Conservation (phyloP, 768 basidiomycete genomes). For the Tylopilus sp. region DNA sequence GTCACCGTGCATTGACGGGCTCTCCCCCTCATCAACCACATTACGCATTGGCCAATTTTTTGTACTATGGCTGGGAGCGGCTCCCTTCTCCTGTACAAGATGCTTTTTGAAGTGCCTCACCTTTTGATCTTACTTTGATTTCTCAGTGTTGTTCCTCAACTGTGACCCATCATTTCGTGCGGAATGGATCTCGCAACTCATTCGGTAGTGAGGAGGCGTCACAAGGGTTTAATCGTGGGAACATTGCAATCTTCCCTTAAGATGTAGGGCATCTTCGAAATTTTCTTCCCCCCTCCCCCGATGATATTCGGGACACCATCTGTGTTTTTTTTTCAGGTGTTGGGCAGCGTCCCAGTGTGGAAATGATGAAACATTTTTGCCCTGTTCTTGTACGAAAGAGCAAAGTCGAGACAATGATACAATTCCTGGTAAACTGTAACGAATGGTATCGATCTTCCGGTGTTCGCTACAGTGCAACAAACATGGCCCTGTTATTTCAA, state of each 20-base stretch:
- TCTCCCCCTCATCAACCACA: too few relatives aligned
- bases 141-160: neutral
- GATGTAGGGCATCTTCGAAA: neutral
- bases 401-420: neutral
- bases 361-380: neutral
- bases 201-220: neutral
- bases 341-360: rapidly evolving
- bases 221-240: neutral
- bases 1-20: too few relatives aligned
- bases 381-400: neutral
- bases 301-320: neutral
- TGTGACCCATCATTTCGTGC: neutral
- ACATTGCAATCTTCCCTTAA: neutral
- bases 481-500: neutral
- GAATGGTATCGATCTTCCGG: neutral
- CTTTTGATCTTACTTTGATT: neutral
- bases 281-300: rapidly evolving
- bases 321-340: neutral
- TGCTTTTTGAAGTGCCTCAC: neutral
- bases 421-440: neutral
- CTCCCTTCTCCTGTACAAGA: neutral
- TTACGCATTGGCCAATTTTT: neutral
- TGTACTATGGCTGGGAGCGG: neutral
- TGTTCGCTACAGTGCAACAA: neutral
- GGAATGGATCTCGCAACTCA: neutral